phyloP scores from a whole-genome alignment of 2,329 filamentous ascomycete genomes.

The Triangularia verruculosa region DNA sequence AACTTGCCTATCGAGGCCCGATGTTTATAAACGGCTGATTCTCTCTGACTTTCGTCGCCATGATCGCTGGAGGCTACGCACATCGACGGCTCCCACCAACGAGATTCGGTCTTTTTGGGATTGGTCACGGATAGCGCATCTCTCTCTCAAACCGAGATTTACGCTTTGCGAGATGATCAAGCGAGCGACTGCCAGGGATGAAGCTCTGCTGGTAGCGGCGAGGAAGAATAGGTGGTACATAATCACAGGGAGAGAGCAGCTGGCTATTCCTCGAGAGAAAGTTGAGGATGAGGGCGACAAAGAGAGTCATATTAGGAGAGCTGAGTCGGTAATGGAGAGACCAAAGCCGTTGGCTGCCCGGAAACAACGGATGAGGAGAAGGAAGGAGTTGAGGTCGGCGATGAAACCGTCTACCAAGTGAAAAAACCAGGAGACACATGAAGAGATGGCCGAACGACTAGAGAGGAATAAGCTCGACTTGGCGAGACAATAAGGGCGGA shows the following conservation, averaged over 20 bases:
- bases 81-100: neutral
- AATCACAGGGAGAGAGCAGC: neutral
- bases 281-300: neutral
- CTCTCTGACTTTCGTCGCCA: neutral
- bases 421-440: neutral
- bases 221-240: neutral
- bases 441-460: too few species aligned
- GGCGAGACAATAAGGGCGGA: neutral
- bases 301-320: neutral
- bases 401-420: neutral
- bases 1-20: neutral
- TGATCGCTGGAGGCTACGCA: neutral
- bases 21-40: neutral
- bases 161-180: neutral
- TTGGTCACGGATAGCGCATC: neutral
- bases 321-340: neutral
- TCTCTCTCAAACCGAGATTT: neutral
- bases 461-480: too few species aligned
- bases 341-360: neutral
- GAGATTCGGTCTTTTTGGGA: neutral
- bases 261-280: neutral
- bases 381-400: neutral
- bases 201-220: neutral
- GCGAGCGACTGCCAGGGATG: neutral
- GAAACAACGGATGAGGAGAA: neutral